Evolutionary conservation across 306 rosid species (phyloP), one percentile per base, ranked within the genome.

Genomic region (Corylus americana): DNA sequence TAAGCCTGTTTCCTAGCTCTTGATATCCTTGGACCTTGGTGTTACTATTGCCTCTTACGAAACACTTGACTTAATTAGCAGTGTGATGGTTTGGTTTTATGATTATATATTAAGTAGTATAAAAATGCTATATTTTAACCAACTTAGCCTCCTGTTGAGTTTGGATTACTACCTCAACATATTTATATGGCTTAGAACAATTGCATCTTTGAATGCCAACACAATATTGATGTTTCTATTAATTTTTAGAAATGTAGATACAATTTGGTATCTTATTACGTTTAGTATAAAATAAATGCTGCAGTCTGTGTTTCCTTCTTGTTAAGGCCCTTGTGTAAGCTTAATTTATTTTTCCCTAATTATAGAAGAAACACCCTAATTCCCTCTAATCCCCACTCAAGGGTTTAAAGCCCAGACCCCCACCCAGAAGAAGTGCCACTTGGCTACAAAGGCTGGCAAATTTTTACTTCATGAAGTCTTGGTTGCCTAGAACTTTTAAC

Each of bases 141-240:
- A 63, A 63, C 18, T 63, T 63, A 31, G 6, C 4, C 1, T 16
- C 42, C 14, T 63, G 22, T 35, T 64, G 2, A 42, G 35, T 64
- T 64, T 35, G 47, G 37, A 59, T 59, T 37, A 59, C 31, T 20
- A 11, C 35, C 14, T 10, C 17, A 16, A 10, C 11, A 20, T 27
- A 37, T 22, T 22, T 59, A 22, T 25, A 25, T 59, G 11, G 66
- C 66, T 9, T 22, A 9, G 35, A 59, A 27, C 31, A 59, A 9
- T 12, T 58, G 31, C 31, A 27, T n/a, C 18, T 37, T 53, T 37
- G 17, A 77, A 77, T 25, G 12, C 35, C n/a, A 62, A 27, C 16
- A 25, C 27, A 66, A 55, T 27, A 8, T 44, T 78, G 73, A 69
- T 42, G 48, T 55, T 70, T 74, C 55, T 70, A 5, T 66, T 58